Evolutionary conservation across 208 protist genomes (phyloP).

Genomic region (Crithidia thermophila): DNA sequence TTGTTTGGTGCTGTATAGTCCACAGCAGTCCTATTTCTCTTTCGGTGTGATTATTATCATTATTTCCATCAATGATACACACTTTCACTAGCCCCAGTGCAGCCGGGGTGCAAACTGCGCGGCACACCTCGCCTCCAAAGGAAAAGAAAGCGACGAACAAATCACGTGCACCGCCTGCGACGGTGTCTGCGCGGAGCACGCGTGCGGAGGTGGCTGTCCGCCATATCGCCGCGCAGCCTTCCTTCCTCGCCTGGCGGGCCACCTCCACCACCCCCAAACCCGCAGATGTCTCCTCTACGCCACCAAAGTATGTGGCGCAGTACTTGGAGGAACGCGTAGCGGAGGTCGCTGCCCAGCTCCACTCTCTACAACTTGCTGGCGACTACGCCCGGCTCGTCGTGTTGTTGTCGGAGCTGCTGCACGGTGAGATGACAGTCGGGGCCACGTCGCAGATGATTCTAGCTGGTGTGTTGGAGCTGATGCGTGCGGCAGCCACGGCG

Average conservation of each 20-base stretch:
- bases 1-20: too few species aligned
- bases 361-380: conserved; percentile 19
- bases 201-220: conserved; percentile 22
- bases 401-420: conserved; percentile 58
- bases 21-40: too few species aligned
- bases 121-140: too few species aligned
- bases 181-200: not conserved
- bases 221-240: conserved; percentile 21
- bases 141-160: not conserved
- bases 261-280: not conserved
- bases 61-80: too few species aligned
- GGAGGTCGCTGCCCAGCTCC: conserved; percentile 27
- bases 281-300: not conserved
- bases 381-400: conserved; percentile 41
- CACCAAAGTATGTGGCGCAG: conserved; percentile 11
- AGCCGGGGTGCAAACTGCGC: too few species aligned
- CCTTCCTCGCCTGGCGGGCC: conserved; percentile 21
- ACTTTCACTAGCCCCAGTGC: too few species aligned
- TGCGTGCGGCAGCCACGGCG: conserved; percentile 13
- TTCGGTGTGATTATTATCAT: too few species aligned
- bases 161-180: not conserved
- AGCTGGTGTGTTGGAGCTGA: conserved; percentile 41
- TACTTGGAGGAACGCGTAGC: conserved; percentile 21
- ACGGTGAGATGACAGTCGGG: conserved; percentile 52
- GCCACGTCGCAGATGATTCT: conserved; percentile 70